These are phyloP conservation scores for Fusarium sp. DNA, from an alignment of 2,329 filamentous ascomycete species.

Conservation along the genomic window DNA sequence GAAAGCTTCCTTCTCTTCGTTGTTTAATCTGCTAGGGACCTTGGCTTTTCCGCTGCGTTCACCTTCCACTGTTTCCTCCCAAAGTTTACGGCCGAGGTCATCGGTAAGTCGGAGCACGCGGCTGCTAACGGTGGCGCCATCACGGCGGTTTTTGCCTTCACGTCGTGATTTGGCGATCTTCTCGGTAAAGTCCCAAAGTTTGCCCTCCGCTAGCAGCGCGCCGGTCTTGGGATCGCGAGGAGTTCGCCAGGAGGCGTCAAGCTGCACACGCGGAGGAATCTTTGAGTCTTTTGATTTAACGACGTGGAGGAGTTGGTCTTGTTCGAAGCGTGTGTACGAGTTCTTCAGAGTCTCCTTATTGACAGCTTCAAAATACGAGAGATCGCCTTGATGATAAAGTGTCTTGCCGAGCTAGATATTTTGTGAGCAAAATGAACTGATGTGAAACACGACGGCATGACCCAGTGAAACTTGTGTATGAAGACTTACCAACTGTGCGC, in stretches of 20 bases:
- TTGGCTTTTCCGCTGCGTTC: constrained; percentile 48
- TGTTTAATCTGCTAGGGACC: constrained; percentile 54
- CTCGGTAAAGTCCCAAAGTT: constrained; percentile 91
- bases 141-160: constrained; percentile 95
- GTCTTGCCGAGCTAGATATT: constrained; percentile 82
- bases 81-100: constrained; percentile 73
- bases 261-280: constrained; percentile 66
- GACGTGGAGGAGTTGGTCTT: constrained; percentile 86
- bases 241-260: constrained; percentile 80
- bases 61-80: constrained; percentile 60
- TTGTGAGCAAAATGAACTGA: constrained; percentile 11
- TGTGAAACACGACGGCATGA: neutral
- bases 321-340: constrained; percentile 84
- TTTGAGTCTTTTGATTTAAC: constrained; percentile 73
- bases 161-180: constrained; percentile 82
- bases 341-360: constrained; percentile 99
- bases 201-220: constrained; percentile 72
- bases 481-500: constrained; percentile 74
- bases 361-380: constrained; percentile 97
- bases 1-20: constrained; percentile 58
- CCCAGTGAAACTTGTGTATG: neutral
- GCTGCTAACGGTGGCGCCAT: constrained; percentile 86
- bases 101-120: constrained; percentile 83
- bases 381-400: constrained; percentile 94
- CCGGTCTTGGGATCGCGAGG: constrained; percentile 68